These are phyloP conservation scores for Pterocarpus macrocarpus DNA, from an alignment of 306 rosid species.

Conservation along the genomic window DNA sequence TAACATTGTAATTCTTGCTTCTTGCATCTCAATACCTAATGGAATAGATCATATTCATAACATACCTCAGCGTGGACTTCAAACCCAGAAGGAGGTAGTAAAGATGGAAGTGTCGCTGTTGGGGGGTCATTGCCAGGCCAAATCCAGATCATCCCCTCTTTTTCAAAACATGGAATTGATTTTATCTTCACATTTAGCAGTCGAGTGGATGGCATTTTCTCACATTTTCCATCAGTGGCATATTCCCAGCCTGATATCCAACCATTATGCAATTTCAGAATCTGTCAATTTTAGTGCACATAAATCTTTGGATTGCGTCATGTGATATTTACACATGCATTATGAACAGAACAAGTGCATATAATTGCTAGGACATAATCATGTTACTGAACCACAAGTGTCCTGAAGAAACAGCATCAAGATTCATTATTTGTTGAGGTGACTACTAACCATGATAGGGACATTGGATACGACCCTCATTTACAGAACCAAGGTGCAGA, in stretches of 20 bases:
- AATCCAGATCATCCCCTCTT: slow-evolving; percentile 98
- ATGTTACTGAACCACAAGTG: background rate
- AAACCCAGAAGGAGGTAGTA: slow-evolving; percentile 92
- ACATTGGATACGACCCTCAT: slow-evolving; percentile 91
- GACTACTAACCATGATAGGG: slow-evolving; percentile 89
- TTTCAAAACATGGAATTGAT: slow-evolving; percentile 88
- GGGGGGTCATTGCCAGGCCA: slow-evolving; percentile 99
- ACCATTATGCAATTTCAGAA: slow-evolving; percentile 38
- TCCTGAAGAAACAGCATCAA: background rate
- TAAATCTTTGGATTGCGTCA: background rate
- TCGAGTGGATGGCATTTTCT: slow-evolving; percentile 96
- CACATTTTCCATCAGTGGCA: slow-evolving; percentile 91
- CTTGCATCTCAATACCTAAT: slow-evolving; percentile 23
- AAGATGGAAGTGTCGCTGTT: slow-evolving; percentile 70
- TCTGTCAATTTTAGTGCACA: background rate
- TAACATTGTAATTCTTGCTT: slow-evolving; percentile 9
- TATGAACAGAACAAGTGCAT: background rate
- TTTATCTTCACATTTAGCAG: slow-evolving; percentile 74
- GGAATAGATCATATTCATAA: slow-evolving; percentile 8
- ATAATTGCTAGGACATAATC: background rate
- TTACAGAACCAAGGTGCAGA: slow-evolving; percentile 91
- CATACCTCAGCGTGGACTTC: slow-evolving; percentile 91
- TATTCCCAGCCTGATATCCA: slow-evolving; percentile 93
- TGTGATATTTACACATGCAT: slow-evolving; percentile 9
- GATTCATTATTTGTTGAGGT: slow-evolving; percentile 3